Evolutionary conservation across 805 yeast genomes (phyloP).

Genomic region (Pichia sporocuriosa): DNA sequence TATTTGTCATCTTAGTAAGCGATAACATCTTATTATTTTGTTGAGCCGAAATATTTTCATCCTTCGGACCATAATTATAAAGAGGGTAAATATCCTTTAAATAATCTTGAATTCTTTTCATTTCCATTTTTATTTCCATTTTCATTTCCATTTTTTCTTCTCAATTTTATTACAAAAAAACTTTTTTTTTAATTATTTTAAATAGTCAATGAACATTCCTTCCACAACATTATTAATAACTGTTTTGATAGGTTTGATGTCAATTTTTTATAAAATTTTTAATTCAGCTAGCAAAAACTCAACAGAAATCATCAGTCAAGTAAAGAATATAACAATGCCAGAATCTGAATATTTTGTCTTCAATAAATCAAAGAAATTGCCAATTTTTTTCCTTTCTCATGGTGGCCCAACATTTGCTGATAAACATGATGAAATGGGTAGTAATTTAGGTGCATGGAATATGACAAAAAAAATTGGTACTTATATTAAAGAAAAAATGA

Average conservation of each 20-base stretch:
- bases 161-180: too few species aligned
- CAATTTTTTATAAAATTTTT: conserved; percentile 11
- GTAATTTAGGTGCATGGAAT: conserved; percentile 54
- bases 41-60: too few species aligned
- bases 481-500: conserved; percentile 39
- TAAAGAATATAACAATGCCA: conserved; percentile 12
- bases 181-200: too few species aligned
- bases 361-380: conserved; percentile 28
- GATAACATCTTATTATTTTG: not conserved
- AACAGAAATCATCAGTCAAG: conserved; percentile 2
- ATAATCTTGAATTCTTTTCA: too few species aligned
- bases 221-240: conserved; percentile 6
- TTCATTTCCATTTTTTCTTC: too few species aligned
- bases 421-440: conserved; percentile 39
- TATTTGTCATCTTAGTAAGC: conserved; percentile 7
- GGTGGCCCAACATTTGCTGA: conserved; percentile 81
- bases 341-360: conserved; percentile 17
- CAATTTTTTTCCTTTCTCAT: conserved; percentile 68
- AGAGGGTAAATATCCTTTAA: too few species aligned
- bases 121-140: not conserved
- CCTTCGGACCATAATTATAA: too few species aligned
- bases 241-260: conserved; percentile 14
- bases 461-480: conserved; percentile 44
- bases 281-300: conserved; percentile 8
- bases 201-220: conserved; percentile 7